phyloP scores from a whole-genome alignment of 176 grass and related monocot genomes.

The Tuctoria greenei region DNA sequence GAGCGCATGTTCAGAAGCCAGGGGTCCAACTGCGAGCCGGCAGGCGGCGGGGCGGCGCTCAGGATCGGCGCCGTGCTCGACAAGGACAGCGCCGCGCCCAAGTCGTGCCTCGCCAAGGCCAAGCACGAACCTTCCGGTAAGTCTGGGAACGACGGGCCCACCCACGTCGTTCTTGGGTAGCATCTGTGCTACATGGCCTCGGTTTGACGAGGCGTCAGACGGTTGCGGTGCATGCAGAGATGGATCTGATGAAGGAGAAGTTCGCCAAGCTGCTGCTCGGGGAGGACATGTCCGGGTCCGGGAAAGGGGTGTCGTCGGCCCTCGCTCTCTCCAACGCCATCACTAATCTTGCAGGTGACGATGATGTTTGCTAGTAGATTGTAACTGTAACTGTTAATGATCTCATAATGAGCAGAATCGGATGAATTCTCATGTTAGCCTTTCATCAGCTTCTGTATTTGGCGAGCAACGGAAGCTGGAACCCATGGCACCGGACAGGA shows the following conservation, averaged over 20 bases:
- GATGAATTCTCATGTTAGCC: not conserved
- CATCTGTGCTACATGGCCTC: not conserved
- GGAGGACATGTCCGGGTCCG: conserved; percentile 89
- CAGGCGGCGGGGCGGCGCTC: not conserved
- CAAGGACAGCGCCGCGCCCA: conserved; percentile 17
- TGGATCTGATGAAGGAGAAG: conserved; percentile 78
- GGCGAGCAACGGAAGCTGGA: conserved; percentile 81
- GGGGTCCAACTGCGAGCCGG: conserved; percentile 3
- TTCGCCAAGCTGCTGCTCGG: conserved; percentile 78
- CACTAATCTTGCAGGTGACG: conserved; percentile 86
- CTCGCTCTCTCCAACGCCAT: conserved; percentile 81
- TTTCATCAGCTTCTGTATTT: conserved; percentile 66
- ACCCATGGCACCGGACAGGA: conserved; percentile 74
- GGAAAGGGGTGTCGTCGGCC: conserved; percentile 81
- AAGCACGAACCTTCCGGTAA: conserved; percentile 45
- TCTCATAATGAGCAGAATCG: not conserved
- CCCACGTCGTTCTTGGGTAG: not conserved
- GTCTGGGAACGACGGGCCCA: not conserved
- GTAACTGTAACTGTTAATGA: not conserved
- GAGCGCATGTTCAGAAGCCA: conserved; percentile 23
- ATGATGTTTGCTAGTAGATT: not conserved
- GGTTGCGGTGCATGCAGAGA: conserved; percentile 53
- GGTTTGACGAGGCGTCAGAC: conserved; percentile 31
- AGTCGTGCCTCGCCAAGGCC: conserved; percentile 8
- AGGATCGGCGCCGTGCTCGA: conserved; percentile 16